These are phyloP conservation scores for Echinochloa phyllopogon DNA, from an alignment of 176 grass and related monocot species.

Conservation along the genomic window DNA sequence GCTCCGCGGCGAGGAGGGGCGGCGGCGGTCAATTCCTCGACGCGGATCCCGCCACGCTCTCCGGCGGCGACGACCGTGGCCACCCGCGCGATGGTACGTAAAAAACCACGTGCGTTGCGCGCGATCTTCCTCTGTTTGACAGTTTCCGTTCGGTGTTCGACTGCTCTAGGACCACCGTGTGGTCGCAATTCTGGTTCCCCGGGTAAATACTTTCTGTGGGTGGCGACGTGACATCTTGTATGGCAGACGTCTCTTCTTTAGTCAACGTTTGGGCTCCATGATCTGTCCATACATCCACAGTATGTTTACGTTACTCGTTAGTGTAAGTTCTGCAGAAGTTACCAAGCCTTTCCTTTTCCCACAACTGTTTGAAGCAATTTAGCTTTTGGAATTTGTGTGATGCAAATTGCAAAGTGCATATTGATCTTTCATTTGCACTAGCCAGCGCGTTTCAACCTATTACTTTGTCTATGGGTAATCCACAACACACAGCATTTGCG, in stretches of 20 bases:
- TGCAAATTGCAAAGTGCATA: neutral
- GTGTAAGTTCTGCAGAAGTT: neutral
- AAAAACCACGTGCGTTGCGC: neutral
- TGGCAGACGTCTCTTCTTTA: neutral
- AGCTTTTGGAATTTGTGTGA: neutral
- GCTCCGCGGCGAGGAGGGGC: constrained; percentile 47
- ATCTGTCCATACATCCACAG: neutral
- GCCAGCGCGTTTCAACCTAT: too few species aligned
- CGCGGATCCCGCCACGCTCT: neutral
- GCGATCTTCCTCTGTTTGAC: neutral
- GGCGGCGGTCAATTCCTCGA: constrained; percentile 23
- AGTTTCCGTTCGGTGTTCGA: constrained; percentile 4
- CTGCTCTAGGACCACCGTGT: constrained; percentile 8
- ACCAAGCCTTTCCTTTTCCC: too few species aligned
- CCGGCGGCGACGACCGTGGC: neutral
- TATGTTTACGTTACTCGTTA: neutral
- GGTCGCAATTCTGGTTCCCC: neutral
- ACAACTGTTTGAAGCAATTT: neutral
- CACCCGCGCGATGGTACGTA: constrained; percentile 31
- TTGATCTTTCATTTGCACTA: neutral
- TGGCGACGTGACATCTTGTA: constrained; percentile 7
- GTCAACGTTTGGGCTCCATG: neutral
- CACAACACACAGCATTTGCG: neutral
- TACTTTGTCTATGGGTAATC: neutral
- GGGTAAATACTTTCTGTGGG: neutral